Evolutionary conservation across 1,284 basidiomycete species (phyloP).

Genomic region (Ceratobasidium sp.): DNA sequence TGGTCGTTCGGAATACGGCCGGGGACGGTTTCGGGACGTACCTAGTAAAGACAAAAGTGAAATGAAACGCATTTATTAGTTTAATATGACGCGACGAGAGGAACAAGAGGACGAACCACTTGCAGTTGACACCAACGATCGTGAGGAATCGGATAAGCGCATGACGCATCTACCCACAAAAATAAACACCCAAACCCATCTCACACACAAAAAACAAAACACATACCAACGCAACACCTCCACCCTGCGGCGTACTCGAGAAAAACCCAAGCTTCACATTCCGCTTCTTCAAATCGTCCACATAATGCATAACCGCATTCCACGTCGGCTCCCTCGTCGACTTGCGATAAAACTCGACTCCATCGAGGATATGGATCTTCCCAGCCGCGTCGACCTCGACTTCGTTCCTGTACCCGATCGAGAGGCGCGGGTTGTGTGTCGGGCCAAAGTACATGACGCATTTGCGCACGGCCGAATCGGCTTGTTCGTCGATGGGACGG

Average conservation of each 20-base stretch:
- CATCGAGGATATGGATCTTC: conserved; percentile 83
- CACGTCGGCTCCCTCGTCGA: conserved; percentile 78
- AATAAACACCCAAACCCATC: conserved; percentile 45
- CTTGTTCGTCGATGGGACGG: conserved; percentile 83
- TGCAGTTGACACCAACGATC: conserved; percentile 81
- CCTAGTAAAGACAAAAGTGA: conserved; percentile 60
- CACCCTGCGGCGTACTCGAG: conserved; percentile 90
- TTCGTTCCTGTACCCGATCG: conserved; percentile 82
- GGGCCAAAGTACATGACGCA: conserved; percentile 78
- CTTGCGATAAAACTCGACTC: conserved; percentile 76
- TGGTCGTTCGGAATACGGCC: conserved; percentile 88
- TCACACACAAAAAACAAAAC: neutral
- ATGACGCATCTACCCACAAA: conserved; percentile 79
- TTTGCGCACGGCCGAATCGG: conserved; percentile 85
- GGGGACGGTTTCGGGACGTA: conserved; percentile 90
- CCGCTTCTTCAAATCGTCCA: conserved; percentile 83
- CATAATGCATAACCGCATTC: conserved; percentile 81
- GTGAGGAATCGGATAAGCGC: conserved; percentile 86
- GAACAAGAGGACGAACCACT: conserved; percentile 67
- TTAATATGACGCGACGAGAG: neutral
- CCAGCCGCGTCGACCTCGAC: conserved; percentile 83
- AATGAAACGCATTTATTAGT: neutral
- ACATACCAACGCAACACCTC: conserved; percentile 87
- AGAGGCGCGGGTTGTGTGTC: conserved; percentile 76
- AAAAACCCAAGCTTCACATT: conserved; percentile 90